Evolutionary conservation across 75 land plant species (phyloP), one percentile per base, ranked within the genome.

Genomic region (Cupressus sempervirens): DNA sequence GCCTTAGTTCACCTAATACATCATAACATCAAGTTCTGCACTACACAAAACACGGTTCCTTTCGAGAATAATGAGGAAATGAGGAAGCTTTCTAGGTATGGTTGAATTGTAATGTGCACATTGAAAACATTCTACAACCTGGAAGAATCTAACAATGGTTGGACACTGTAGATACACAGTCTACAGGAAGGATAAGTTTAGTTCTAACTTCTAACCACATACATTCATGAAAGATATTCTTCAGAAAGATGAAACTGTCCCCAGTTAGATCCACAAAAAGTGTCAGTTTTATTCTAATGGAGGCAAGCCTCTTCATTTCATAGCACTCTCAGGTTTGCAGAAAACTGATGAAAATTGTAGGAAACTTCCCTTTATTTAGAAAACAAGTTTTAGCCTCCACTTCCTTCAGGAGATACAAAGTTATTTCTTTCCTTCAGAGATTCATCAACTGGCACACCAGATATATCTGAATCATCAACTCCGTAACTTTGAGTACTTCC

Each of bases 401-500:
- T 72, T 30, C 13, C 35, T 72, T 72, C 74, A 72, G 32, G 74
- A 72, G 74, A 72, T 3, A 72, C 14, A 72, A 72, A 32, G 32
- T 29, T 72, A 32, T 4, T 72, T 34, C 74, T 72, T 29, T 72
- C 74, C 35, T 72, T 72, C 35, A 30, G 35, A 30, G 8, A 23
- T 62, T 62, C 67, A 62, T 62, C 67, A 62, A 62, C 7, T 62
- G 67, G 67, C 7, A 62, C 26, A 72, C 36, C 74, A 82, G 83
- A 18, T 52, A 54, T 80, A 83, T 86, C 45, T 38, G 50, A 30
- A 50, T 68, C 0, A 80, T 91, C 90, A 40, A 88, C 82, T 92
- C 92, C 95, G 86, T 88, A 87, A 72, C 77, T 86, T 62, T 35
- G 35, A 29, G 93, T 84, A 30, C 85, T 88, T 85, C 88, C 90